phyloP scores from a whole-genome alignment of 768 basidiomycete genomes.

The Zangia roseola region DNA sequence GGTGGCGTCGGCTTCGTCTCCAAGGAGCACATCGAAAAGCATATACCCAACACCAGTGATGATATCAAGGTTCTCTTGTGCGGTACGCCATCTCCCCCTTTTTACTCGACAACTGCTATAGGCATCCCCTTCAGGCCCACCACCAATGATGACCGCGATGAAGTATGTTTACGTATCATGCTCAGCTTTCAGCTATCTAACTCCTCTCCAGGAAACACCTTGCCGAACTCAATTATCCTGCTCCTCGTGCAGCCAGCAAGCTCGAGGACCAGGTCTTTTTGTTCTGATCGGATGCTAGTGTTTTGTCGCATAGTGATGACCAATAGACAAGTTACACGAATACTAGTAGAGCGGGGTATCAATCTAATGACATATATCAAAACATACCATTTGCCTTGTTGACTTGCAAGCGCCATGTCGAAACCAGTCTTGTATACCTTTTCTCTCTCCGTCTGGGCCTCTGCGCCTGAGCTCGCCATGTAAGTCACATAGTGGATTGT shows the following conservation, averaged over 20 bases:
- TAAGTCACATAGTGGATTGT: slow-evolving; percentile 27
- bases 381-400: too few relatives aligned
- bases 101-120: slow-evolving; percentile 1
- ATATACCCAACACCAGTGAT: slow-evolving; percentile 63
- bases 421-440: slow-evolving; percentile 38
- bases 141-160: slow-evolving; percentile 78
- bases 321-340: slow-evolving; percentile 6
- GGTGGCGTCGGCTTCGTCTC: slow-evolving; percentile 92
- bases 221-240: slow-evolving; percentile 81
- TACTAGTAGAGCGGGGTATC: not conserved
- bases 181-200: slow-evolving; percentile 1
- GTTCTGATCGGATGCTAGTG: slow-evolving; percentile 28
- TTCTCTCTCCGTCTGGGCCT: slow-evolving; percentile 39
- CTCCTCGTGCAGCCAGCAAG: slow-evolving; percentile 90
- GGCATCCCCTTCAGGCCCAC: slow-evolving; percentile 47
- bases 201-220: slow-evolving; percentile 70
- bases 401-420: slow-evolving; percentile 1
- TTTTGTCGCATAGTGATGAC: not conserved
- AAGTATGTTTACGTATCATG: slow-evolving; percentile 47
- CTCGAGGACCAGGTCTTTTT: slow-evolving; percentile 71
- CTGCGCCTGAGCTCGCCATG: slow-evolving; percentile 42
- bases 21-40: slow-evolving; percentile 84
- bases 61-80: slow-evolving; percentile 87
- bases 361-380: not conserved
- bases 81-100: slow-evolving; percentile 48